These are phyloP conservation scores for Starmerella cellae DNA, from an alignment of 805 yeast genomes.

Conservation along the genomic window DNA sequence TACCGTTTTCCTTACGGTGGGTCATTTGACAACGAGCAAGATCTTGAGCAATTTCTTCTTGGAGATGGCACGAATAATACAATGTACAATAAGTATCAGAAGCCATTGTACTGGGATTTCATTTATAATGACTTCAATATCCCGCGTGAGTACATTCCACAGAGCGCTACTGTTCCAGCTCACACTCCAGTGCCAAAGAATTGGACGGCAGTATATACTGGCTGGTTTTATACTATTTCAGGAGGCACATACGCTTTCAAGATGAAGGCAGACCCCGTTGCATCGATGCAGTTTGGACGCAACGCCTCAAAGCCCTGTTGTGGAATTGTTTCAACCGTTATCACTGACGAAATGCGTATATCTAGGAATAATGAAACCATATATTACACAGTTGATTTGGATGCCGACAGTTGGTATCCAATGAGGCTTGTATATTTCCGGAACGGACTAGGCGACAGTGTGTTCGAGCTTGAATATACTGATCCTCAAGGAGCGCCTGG, in stretches of 20 bases:
- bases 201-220: not conserved
- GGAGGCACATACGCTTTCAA: not conserved
- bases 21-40: no score
- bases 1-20: not conserved
- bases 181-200: no score
- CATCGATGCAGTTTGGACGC: slow-evolving; percentile 2
- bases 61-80: not conserved
- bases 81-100: not conserved
- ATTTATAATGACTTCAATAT: not conserved
- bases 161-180: no score
- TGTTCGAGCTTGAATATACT: no score
- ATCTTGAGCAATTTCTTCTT: not conserved
- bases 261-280: not conserved
- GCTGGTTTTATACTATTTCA: not conserved
- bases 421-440: no score
- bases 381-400: no score
- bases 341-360: no score
- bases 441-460: no score
- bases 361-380: no score
- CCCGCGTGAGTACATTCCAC: no score
- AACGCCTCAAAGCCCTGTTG: slow-evolving; percentile 1
- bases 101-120: not conserved
- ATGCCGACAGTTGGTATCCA: no score
- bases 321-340: not conserved
- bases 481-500: no score